phyloP scores from a whole-genome alignment of 345 rosid genomes.

The Zanthoxylum bungeanum region DNA sequence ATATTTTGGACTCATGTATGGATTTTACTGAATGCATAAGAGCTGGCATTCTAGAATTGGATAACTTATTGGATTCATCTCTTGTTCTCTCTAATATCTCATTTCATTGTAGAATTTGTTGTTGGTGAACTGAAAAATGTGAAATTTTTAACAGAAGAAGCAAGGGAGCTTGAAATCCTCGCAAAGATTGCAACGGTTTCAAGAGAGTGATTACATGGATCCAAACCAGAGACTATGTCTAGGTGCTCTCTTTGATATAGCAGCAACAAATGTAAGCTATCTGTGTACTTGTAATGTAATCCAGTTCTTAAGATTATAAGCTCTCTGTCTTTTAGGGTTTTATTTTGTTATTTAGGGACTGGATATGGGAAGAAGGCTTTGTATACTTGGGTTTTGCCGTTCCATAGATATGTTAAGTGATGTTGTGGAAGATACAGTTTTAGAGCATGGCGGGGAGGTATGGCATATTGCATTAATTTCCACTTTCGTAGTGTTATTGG shows the following conservation, averaged over 20 bases:
- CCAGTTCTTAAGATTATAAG: neutral
- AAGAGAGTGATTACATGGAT: conserved; percentile 89
- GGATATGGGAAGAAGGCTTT: conserved; percentile 88
- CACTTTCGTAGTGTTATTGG: neutral
- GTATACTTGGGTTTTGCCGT: conserved; percentile 93
- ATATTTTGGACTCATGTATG: neutral
- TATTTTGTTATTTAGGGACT: conserved; percentile 59
- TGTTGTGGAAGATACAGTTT: conserved; percentile 87
- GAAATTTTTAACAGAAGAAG: conserved; percentile 44
- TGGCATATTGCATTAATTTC: conserved; percentile 5
- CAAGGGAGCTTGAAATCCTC: conserved; percentile 42
- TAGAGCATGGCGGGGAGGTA: conserved; percentile 97
- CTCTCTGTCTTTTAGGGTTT: conserved; percentile 5
- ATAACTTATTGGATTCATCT: neutral
- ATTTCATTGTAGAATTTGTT: neutral
- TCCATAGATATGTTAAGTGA: conserved; percentile 97
- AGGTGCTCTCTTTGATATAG: conserved; percentile 87
- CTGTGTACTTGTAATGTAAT: neutral
- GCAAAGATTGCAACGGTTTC: conserved; percentile 56
- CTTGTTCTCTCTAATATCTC: neutral
- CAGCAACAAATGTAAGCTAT: conserved; percentile 77
- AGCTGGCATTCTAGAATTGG: neutral
- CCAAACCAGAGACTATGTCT: conserved; percentile 77
- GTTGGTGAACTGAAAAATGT: neutral
- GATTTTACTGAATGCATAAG: neutral